Base-by-base conservation (phyloP, 345 rosid genomes). In the Eucalyptus curtisii region DNA sequence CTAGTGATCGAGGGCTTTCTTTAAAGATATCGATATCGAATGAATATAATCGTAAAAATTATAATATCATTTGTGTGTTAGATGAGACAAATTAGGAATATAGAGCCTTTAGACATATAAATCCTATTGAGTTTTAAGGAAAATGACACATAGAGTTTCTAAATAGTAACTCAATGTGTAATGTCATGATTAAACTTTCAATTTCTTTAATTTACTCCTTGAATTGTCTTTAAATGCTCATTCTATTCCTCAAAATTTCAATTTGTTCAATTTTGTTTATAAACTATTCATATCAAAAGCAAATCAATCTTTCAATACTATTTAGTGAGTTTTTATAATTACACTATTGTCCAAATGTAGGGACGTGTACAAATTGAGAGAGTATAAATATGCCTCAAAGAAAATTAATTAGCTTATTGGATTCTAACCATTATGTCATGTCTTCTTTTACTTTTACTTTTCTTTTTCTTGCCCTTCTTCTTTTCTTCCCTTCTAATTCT, bases 171-270 rank as follows among this genome's bases (percentile, higher is more conserved):
- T 76, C 1, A 1, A 2, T 20, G 0, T 76, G 5, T 7, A 76
- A 37, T 76, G 1, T 76, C 2, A 37, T 10, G 2, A 3, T 2
- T 1, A 0, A 76, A 76, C 0, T 10, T 76, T 76, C 3, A 37
- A 37, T 76, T 76, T 40, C 0, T 37, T 76, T 37, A 76, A 76
- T 76, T 76, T 37, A 4, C 13, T 76, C 1, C 0, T 19, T 37
- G 13, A 76, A 76, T 2, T 19, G 4, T 20, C 7, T 11, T 3
- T 20, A 76, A 37, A 71, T 71, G 22, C 22, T 37, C 2, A 20
- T 37, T 71, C 2, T 5, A 22, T 2, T 37, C 0, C 8, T 7
- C 4, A 1, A 37, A 20, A 2, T 10, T 10, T 37, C 2, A 76
- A 37, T 19, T 76, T 76, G 7, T 71, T 76, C 5, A 37, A 20